These are phyloP conservation scores for Gliomastix tumulicola DNA, from an alignment of 2,329 filamentous ascomycete species.

Conservation along the genomic window DNA sequence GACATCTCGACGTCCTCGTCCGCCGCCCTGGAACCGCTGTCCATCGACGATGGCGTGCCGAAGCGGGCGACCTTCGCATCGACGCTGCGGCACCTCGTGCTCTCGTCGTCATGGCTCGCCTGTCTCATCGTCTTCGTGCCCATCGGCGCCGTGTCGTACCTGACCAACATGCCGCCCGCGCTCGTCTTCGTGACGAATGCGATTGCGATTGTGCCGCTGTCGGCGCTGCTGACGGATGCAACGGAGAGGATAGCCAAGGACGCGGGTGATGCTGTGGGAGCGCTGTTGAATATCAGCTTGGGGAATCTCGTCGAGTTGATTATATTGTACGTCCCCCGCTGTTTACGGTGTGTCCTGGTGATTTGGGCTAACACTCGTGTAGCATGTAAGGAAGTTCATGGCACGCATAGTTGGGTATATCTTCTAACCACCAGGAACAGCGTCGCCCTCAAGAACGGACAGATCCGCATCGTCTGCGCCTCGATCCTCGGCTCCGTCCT, in stretches of 20 bases:
- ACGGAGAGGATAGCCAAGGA: conserved; percentile 52
- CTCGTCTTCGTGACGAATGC: conserved; percentile 52
- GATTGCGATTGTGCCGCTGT: conserved; percentile 52
- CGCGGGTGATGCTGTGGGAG: conserved; percentile 51
- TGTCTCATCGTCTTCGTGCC: conserved; percentile 68
- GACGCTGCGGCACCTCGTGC: too few relatives aligned
- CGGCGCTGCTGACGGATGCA: conserved; percentile 49
- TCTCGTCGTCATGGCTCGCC: too few relatives aligned
- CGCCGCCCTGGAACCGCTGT: too few relatives aligned
- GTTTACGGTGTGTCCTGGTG: too few relatives aligned
- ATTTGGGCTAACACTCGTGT: too few relatives aligned
- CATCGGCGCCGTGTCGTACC: conserved; percentile 52
- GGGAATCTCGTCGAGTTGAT: conserved; percentile 58
- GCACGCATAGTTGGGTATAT: too few relatives aligned
- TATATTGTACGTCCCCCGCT: conserved; percentile 36
- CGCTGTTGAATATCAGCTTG: conserved; percentile 54
- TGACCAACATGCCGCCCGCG: conserved; percentile 23
- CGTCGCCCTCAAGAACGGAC: conserved; percentile 44
- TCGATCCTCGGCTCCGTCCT: conserved; percentile 70
- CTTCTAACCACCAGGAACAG: too few relatives aligned
- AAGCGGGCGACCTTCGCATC: too few relatives aligned
- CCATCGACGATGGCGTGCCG: too few relatives aligned
- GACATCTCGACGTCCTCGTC: too few relatives aligned
- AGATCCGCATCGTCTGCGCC: conserved; percentile 70
- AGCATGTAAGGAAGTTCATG: not conserved